These are phyloP conservation scores for Sphagnum fallax DNA, from an alignment of 228 moss, liverwort and hornwort genomes.

Conservation along the genomic window DNA sequence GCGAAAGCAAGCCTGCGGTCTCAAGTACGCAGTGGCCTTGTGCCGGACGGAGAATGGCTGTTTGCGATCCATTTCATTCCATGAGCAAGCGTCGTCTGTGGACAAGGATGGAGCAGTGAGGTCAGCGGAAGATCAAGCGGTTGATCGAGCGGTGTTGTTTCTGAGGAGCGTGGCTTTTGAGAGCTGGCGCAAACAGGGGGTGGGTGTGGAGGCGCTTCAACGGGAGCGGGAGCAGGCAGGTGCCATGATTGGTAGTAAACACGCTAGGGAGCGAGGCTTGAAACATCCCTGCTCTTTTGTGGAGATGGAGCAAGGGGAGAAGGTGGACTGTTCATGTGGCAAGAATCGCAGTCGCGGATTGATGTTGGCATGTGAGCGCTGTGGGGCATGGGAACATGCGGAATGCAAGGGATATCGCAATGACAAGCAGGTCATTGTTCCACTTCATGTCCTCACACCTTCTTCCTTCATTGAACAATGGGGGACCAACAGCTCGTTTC, in stretches of 20 bases:
- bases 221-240: slow-evolving; percentile 60
- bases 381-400: slow-evolving; percentile 95
- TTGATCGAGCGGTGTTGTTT: slow-evolving; percentile 73
- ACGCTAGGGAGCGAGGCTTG: slow-evolving; percentile 79
- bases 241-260: slow-evolving; percentile 11
- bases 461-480: neutral
- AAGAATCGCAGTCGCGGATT: slow-evolving; percentile 93
- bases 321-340: slow-evolving; percentile 91
- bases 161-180: slow-evolving; percentile 83
- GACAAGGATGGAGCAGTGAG: slow-evolving; percentile 28
- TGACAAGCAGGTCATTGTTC: slow-evolving; percentile 76
- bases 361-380: slow-evolving; percentile 97
- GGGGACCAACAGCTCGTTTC: no score
- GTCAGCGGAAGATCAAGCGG: slow-evolving; percentile 32
- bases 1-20: slow-evolving; percentile 71
- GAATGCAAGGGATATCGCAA: slow-evolving; percentile 96
- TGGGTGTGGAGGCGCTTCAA: slow-evolving; percentile 46
- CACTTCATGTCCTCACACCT: neutral
- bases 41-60: slow-evolving; percentile 70
- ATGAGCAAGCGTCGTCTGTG: slow-evolving; percentile 24
- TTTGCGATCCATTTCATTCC: slow-evolving; percentile 86
- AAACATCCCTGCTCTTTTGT: slow-evolving; percentile 84
- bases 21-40: slow-evolving; percentile 75
- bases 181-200: slow-evolving; percentile 72
- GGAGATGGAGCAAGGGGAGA: slow-evolving; percentile 87